Percentiles rank a stretch among this genome's conserved stretches.
Evolutionary conservation across 2,329 filamentous ascomycete species (phyloP).

Genomic region (Didymella keratinophila): DNA sequence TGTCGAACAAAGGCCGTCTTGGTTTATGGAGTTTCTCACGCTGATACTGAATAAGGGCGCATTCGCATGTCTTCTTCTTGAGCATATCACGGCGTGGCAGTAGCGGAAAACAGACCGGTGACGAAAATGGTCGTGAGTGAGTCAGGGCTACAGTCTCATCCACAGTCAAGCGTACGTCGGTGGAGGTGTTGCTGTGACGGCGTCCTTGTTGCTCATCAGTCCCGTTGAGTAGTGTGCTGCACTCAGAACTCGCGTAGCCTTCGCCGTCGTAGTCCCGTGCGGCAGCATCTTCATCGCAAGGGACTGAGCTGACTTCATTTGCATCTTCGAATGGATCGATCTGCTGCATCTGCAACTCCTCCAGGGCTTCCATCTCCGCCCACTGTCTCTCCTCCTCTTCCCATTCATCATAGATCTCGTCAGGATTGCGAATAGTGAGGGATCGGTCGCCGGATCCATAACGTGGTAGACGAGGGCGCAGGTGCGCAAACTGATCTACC

Average conservation of each 20-base stretch:
- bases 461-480: conserved; percentile 19
- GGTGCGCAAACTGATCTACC: conserved; percentile 38
- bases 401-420: conserved; percentile 32
- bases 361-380: conserved; percentile 17
- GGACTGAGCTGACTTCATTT: conserved; percentile 1
- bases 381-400: conserved; percentile 30
- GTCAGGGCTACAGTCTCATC: conserved; percentile 16
- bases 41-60: conserved; percentile 28
- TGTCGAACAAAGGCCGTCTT: conserved; percentile 15
- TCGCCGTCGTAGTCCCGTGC: conserved; percentile 1
- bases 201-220: conserved; percentile 6
- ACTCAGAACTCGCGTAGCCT: conserved; percentile 28
- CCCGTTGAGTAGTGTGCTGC: conserved; percentile 32
- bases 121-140: conserved; percentile 2
- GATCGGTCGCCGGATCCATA: conserved; percentile 15
- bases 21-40: conserved; percentile 12
- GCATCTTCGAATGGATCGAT: conserved; percentile 19
- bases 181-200: conserved; percentile 8
- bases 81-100: neutral
- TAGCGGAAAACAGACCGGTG: conserved; percentile 2
- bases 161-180: conserved; percentile 9
- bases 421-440: conserved; percentile 33
- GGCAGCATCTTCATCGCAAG: neutral
- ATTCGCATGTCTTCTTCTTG: conserved; percentile 23
- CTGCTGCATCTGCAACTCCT: conserved; percentile 17